Conservation (phyloP, 208 protist species). For the Acanthamoeba lenticulata region DNA sequence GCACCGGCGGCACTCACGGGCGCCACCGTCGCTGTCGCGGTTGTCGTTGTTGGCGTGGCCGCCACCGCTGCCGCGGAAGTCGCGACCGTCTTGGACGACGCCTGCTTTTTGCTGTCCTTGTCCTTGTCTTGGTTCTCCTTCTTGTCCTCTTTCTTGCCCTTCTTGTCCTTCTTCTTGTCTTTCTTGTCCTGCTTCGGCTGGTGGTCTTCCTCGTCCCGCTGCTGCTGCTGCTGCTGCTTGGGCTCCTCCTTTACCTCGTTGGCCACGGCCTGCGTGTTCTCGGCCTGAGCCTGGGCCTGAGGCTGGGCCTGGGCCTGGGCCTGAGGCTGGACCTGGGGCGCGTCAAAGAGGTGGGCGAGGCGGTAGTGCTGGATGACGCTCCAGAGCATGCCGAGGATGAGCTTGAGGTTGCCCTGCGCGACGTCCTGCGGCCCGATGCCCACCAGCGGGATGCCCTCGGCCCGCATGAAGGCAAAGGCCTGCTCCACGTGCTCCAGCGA, state of each 20-base stretch:
- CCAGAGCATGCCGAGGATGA: conserved; percentile 54
- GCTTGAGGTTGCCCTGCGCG: conserved; percentile 55
- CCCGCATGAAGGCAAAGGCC: conserved; percentile 43
- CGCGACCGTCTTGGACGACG: background rate
- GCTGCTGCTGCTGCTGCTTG: background rate
- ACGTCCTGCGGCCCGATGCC: conserved; percentile 41
- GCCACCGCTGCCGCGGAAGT: background rate
- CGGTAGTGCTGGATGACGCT: conserved; percentile 53
- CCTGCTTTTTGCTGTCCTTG: background rate
- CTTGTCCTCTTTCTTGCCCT: background rate
- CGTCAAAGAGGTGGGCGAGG: conserved; percentile 6
- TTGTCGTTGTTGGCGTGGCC: background rate
- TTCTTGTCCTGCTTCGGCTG: background rate
- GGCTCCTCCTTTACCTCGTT: background rate
- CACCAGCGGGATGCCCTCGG: conserved; percentile 8
- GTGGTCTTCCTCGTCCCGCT: background rate
- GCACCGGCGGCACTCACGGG: background rate
- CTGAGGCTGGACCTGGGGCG: background rate
- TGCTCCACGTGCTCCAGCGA: conserved; percentile 15
- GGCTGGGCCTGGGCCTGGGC: background rate
- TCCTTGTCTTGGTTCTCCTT: background rate
- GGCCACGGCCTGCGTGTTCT: background rate
- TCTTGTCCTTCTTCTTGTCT: background rate
- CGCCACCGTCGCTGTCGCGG: background rate
- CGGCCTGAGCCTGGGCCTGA: background rate